Conservation (phyloP, 2,329 filamentous ascomycete genomes). For the Colletotrichum sp. region DNA sequence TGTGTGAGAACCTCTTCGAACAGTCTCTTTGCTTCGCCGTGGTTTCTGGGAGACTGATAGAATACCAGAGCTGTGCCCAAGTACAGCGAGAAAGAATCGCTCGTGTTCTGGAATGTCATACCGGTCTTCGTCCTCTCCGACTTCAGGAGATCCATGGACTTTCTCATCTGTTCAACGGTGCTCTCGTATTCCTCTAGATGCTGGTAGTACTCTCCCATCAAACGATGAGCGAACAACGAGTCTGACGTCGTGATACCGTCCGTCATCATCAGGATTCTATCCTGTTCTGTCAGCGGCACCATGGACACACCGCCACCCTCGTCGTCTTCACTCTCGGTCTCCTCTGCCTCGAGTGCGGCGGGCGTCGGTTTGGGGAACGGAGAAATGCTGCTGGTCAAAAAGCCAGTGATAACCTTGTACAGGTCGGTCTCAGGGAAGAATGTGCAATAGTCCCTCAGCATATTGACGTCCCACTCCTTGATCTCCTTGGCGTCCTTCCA, state of each 20-base stretch:
- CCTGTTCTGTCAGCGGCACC: conserved; percentile 72
- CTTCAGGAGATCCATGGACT: conserved; percentile 67
- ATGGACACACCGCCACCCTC: conserved; percentile 61
- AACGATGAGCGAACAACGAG: conserved; percentile 82
- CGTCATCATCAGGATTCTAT: conserved; percentile 81
- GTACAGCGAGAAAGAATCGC: conserved; percentile 76
- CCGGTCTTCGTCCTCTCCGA: conserved; percentile 71
- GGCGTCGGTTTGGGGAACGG: conserved; percentile 67
- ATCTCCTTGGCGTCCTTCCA: conserved; percentile 83
- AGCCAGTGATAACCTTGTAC: conserved; percentile 81
- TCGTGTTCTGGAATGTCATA: conserved; percentile 69
- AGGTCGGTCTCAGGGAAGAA: conserved; percentile 88
- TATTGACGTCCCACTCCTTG: conserved; percentile 75
- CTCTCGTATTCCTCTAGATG: conserved; percentile 85
- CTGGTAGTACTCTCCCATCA: conserved; percentile 85
- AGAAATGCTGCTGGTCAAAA: conserved; percentile 81
- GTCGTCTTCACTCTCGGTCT: conserved; percentile 59
- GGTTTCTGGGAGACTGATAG: conserved; percentile 88
- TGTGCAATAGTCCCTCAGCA: conserved; percentile 80
- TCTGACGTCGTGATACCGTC: conserved; percentile 71
- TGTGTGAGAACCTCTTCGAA: conserved; percentile 83
- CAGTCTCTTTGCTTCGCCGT: conserved; percentile 83
- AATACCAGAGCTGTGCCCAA: conserved; percentile 90
- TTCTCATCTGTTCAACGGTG: conserved; percentile 79
- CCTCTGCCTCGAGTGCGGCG: conserved; percentile 27